Conservation (phyloP, 306 rosid species). For the Vigna mungo region DNA sequence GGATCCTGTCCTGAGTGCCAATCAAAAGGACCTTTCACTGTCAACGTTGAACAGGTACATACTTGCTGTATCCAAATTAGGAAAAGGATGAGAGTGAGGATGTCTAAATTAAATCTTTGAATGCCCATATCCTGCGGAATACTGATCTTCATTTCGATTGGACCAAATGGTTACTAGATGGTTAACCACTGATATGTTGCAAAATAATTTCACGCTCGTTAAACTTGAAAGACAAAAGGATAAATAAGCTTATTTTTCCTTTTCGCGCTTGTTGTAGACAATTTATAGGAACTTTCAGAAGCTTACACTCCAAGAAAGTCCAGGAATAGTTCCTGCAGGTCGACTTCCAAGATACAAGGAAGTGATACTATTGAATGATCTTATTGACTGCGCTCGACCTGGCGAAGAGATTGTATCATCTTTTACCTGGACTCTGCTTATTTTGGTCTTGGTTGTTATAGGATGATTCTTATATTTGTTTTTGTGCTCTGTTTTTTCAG, state of each 20-base stretch:
- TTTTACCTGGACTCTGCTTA: conserved; percentile 38
- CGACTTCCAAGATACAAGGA: conserved; percentile 99
- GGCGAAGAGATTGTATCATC: conserved; percentile 93
- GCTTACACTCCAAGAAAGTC: conserved; percentile 98
- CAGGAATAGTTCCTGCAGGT: conserved; percentile 99
- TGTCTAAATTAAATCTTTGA: background rate
- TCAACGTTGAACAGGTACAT: conserved; percentile 93
- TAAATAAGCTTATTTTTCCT: conserved; percentile 7
- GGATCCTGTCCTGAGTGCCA: conserved; percentile 99
- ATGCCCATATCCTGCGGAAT: background rate
- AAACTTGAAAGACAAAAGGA: background rate
- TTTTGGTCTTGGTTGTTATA: conserved; percentile 14
- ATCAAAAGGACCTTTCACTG: conserved; percentile 92
- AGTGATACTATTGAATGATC: conserved; percentile 92
- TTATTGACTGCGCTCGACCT: conserved; percentile 98
- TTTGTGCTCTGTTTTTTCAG: conserved; percentile 57
- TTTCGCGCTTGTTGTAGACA: conserved; percentile 65
- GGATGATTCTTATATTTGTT: conserved; percentile 34
- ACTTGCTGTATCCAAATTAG: background rate
- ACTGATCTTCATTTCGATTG: background rate
- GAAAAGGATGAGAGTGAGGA: background rate
- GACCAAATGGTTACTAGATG: background rate
- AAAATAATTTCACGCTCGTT: background rate
- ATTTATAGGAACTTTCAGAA: conserved; percentile 95
- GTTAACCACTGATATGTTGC: background rate